Conservation (phyloP, 768 basidiomycete species). For the Clitopilus passeckerianus region DNA sequence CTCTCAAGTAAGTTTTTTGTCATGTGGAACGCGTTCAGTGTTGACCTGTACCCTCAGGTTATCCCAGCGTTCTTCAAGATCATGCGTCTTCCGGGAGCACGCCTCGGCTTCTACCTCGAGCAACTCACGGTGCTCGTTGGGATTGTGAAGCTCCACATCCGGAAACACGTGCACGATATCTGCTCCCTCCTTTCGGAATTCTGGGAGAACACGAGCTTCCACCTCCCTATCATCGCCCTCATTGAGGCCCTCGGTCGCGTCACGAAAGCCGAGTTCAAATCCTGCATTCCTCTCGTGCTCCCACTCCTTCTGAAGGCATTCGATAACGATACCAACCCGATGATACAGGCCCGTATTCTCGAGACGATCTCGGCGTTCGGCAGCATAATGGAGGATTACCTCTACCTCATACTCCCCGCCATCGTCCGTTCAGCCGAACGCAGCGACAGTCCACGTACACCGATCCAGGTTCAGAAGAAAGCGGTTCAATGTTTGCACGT, state of each 20-base stretch:
- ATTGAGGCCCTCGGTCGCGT: conserved; percentile 89
- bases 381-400: conserved; percentile 90
- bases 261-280: conserved; percentile 92
- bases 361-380: conserved; percentile 92
- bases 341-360: conserved; percentile 84
- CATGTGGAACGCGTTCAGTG: not conserved
- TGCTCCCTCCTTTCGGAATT: conserved; percentile 81
- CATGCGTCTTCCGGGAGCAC: conserved; percentile 69
- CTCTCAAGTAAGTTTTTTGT: conserved; percentile 57
- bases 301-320: conserved; percentile 86
- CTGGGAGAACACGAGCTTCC: conserved; percentile 78
- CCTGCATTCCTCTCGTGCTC: conserved; percentile 82
- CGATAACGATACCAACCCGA: conserved; percentile 77
- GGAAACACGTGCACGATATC: conserved; percentile 80
- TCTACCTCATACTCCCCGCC: conserved; percentile 90
- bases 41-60: conserved; percentile 44
- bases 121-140: conserved; percentile 90
- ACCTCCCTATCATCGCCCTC: conserved; percentile 84
- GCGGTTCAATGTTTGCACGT: conserved; percentile 88
- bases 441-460: conserved; percentile 45
- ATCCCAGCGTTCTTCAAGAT: conserved; percentile 89
- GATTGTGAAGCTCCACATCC: conserved; percentile 93
- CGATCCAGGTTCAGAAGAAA: conserved; percentile 64
- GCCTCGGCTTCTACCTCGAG: conserved; percentile 85
- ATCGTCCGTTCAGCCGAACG: conserved; percentile 88